phyloP scores from a whole-genome alignment of 2,329 filamentous ascomycete genomes.

The Aspergillus chevalieri region DNA sequence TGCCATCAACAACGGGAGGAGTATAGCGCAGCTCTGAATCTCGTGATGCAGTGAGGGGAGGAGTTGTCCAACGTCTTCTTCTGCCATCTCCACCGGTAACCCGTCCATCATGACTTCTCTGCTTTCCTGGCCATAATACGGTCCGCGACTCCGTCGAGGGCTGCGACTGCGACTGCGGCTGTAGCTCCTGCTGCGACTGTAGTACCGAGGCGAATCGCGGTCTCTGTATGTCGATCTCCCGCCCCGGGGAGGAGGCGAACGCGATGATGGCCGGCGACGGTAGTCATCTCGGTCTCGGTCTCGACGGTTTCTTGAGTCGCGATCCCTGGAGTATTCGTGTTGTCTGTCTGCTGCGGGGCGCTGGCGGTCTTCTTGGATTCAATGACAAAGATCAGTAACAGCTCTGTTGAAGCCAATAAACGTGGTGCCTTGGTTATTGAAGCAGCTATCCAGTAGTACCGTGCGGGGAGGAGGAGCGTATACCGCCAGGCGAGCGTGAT shows the following conservation, averaged over 20 bases:
- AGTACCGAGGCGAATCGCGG: conserved; percentile 38
- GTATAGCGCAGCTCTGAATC: conserved; percentile 12
- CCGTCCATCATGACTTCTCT: conserved; percentile 48
- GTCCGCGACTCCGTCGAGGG: conserved; percentile 31
- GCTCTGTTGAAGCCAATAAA: conserved; percentile 15
- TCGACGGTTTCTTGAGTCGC: conserved; percentile 25
- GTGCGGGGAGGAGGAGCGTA: conserved; percentile 42
- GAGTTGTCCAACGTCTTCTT: conserved; percentile 46
- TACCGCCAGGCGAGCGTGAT: conserved; percentile 40
- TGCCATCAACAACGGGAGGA: conserved; percentile 21
- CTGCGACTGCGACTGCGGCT: conserved; percentile 33
- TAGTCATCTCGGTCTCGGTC: conserved; percentile 31
- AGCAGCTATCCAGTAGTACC: conserved; percentile 27
- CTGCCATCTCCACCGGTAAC: conserved; percentile 43
- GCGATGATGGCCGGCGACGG: conserved; percentile 25
- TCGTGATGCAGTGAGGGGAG: conserved; percentile 15
- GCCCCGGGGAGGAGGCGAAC: conserved; percentile 28
- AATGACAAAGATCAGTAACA: conserved; percentile 32
- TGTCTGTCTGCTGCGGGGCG: conserved; percentile 33
- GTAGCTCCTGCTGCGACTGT: conserved; percentile 30
- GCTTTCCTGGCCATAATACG: conserved; percentile 39
- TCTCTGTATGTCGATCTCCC: conserved; percentile 36
- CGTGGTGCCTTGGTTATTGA: conserved; percentile 9
- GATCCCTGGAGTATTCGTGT: conserved; percentile 28
- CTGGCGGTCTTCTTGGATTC: conserved; percentile 1